These are phyloP conservation scores for Botrytis tulipae DNA, from an alignment of 2,329 filamentous ascomycete species.

Conservation along the genomic window DNA sequence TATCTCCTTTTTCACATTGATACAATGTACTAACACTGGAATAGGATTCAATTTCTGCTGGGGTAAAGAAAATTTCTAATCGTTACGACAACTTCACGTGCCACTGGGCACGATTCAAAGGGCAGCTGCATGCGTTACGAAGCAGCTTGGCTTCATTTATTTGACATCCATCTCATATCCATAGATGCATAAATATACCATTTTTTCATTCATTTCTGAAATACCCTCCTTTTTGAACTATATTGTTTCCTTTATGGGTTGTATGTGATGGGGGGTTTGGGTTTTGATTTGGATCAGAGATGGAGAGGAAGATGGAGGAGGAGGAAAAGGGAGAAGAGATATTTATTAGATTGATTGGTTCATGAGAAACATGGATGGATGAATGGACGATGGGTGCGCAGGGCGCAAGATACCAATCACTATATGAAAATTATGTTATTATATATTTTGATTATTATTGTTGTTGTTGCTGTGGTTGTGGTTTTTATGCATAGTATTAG, in stretches of 20 bases:
- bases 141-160: background rate
- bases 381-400: background rate
- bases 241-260: background rate
- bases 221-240: background rate
- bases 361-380: background rate
- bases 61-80: constrained; percentile 54
- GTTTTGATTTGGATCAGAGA: background rate
- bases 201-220: constrained; percentile 1
- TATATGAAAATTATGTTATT: background rate
- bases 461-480: background rate
- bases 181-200: background rate
- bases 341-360: background rate
- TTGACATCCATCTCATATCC: background rate
- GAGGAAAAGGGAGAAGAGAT: background rate
- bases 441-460: background rate
- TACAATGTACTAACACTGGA: constrained; percentile 17
- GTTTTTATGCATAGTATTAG: background rate
- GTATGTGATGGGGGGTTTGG: background rate
- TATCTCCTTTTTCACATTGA: background rate
- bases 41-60: constrained; percentile 39
- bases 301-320: background rate
- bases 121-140: background rate
- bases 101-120: background rate
- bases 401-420: background rate
- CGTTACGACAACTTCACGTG: background rate